phyloP scores from a whole-genome alignment of 805 yeast genomes.

The Metschnikowia reukaufii region DNA sequence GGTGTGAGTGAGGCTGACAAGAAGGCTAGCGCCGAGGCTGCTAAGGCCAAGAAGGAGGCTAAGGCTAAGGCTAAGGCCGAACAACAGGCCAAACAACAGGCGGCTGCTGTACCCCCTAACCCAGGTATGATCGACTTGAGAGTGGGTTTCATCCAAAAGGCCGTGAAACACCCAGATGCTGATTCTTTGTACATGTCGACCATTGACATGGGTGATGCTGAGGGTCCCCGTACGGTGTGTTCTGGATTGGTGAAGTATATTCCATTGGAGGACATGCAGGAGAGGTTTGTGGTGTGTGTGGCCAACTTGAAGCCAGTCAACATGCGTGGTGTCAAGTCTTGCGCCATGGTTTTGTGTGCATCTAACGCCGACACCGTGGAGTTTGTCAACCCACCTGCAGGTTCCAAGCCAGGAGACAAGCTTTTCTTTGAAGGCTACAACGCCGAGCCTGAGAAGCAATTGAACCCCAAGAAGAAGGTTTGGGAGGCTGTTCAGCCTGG shows the following conservation, averaged over 20 bases:
- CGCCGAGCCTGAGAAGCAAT: conserved; percentile 83
- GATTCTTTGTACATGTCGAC: conserved; percentile 96
- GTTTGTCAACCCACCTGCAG: conserved; percentile 92
- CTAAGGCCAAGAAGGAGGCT: conserved; percentile 62
- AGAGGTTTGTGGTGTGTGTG: conserved; percentile 84
- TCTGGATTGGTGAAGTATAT: conserved; percentile 91
- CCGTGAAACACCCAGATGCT: conserved; percentile 96
- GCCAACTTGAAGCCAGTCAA: conserved; percentile 97
- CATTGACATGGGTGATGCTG: conserved; percentile 93
- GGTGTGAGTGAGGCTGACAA: conserved; percentile 41
- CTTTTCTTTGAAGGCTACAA: conserved; percentile 90
- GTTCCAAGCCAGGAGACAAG: conserved; percentile 93
- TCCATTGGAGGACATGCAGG: conserved; percentile 93
- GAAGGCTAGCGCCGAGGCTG: conserved; percentile 52
- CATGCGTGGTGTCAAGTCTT: conserved; percentile 95
- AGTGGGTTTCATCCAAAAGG: conserved; percentile 96
- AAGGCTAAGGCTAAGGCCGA: conserved; percentile 62
- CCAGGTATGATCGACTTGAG: conserved; percentile 90
- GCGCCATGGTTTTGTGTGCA: conserved; percentile 96
- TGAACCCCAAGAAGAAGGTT: conserved; percentile 97
- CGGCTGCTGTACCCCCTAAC: conserved; percentile 62
- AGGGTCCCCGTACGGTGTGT: conserved; percentile 97
- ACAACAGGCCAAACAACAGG: conserved; percentile 45
- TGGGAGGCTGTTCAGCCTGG: conserved; percentile 95
- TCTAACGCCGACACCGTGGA: conserved; percentile 75